Evolutionary conservation across 306 rosid species (phyloP).

Genomic region (Senna tora): DNA sequence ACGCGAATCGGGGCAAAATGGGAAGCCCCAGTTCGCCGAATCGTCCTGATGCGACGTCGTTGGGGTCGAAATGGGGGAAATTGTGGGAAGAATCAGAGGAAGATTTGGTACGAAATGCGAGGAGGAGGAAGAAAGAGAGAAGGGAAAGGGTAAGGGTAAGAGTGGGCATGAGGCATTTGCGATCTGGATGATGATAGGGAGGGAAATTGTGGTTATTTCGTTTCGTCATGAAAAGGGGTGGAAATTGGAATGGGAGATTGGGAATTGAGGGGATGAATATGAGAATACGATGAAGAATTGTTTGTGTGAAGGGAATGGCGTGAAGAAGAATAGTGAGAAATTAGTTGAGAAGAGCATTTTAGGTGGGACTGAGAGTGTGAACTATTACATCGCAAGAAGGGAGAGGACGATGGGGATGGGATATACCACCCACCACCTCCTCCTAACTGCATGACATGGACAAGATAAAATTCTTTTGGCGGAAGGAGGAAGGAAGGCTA

Average conservation of each 20-base stretch:
- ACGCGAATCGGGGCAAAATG: constrained; percentile 75
- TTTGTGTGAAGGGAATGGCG: not conserved
- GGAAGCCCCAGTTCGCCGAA: constrained; percentile 44
- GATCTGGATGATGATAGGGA: constrained; percentile 38
- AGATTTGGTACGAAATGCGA: constrained; percentile 44
- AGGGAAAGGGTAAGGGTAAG: constrained; percentile 30
- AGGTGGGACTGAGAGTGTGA: not conserved
- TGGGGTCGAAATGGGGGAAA: constrained; percentile 21
- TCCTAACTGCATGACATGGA: not conserved
- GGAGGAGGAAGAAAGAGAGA: constrained; percentile 46
- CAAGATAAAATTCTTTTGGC: no score
- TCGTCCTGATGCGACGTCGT: not conserved
- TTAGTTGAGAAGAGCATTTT: not conserved
- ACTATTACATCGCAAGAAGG: not conserved
- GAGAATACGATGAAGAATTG: no score
- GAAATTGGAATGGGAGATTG: no score
- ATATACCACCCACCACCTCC: not conserved
- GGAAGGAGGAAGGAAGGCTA: no score
- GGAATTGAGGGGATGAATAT: not conserved
- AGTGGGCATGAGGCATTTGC: constrained; percentile 56
- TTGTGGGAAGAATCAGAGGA: constrained; percentile 35
- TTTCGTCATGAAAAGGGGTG: constrained; percentile 45
- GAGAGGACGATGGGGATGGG: not conserved
- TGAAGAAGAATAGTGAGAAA: not conserved
- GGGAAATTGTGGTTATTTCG: constrained; percentile 39